A percentile compares a stretch with the other conserved stretches of the same genome.
Evolutionary conservation across 176 grass and related monocot genomes (phyloP).

Genomic region (Carex cristatella): DNA sequence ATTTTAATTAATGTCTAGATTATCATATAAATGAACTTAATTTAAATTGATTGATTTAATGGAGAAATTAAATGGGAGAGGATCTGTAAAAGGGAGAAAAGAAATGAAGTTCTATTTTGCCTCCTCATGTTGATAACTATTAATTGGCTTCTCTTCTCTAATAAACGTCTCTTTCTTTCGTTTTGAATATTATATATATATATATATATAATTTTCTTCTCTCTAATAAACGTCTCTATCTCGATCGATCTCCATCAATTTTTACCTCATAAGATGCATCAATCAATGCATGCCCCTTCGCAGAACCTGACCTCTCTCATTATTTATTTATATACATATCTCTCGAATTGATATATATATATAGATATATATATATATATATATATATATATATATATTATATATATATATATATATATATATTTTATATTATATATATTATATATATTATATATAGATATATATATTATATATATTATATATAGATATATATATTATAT

Average conservation of each 20-base stretch:
- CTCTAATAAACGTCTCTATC: too few relatives aligned
- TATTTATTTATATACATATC: not conserved
- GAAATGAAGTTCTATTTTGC: not conserved
- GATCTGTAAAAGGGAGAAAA: not conserved
- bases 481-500: too few relatives aligned
- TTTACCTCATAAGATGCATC: not conserved
- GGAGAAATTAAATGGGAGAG: not conserved
- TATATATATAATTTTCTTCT: not conserved
- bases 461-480: too few relatives aligned
- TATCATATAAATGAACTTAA: not conserved
- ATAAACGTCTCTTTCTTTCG: constrained; percentile 15
- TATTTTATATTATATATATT: too few relatives aligned
- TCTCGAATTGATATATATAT: not conserved
- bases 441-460: too few relatives aligned
- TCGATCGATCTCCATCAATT: not conserved
- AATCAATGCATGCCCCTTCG: not conserved
- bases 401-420: too few relatives aligned
- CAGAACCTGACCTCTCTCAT: not conserved
- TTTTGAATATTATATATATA: not conserved
- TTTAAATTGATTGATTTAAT: not conserved
- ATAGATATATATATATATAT: not conserved
- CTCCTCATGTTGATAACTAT: not conserved
- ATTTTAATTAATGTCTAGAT: not conserved
- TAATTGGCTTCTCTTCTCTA: not conserved
- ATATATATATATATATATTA: too few relatives aligned